Base-by-base conservation (phyloP, 331 rosid species). In the Pyracantha coccinea region DNA sequence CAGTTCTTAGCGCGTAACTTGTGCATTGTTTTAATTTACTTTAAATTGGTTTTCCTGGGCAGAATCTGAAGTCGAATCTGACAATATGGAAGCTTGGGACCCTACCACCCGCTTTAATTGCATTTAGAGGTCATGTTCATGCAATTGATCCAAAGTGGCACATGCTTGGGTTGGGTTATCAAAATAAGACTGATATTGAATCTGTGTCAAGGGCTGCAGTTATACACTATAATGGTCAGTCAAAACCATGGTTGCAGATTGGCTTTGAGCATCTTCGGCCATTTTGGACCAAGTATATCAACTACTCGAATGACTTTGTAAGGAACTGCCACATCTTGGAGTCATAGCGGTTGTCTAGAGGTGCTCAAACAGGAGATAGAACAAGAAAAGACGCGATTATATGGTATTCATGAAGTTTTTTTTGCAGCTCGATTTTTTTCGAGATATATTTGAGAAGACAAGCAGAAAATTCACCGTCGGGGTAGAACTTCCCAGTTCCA, bases 161-260 rank as follows among this genome's bases (percentile, higher is more conserved):
- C 82, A 67, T 95, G 98, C 98, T 95, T 68, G 99, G 99, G 57
- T 88, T 95, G 90, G 99, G 99, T 64, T 95, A 95, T 88, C 99
- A 95, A 84, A 91, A 79, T 76, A 87, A 78, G 62, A 95, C 99
- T 11, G 52, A 71, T 52, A 27, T 95, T 12, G 98, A 90, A 78
- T 78, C 58, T 19, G 87, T 92, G 78, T 84, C 85, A 77, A 84
- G 31, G 64, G 99, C 98, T 74, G 99, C 99, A 33, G 98, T 95
- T 65, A 95, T 95, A 77, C 99, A 95, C 86, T 95, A 86, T 84
- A 95, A 95, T 77, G 99, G 99, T 77, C 99, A 92, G 82, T 93
- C 96, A 44, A 95, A 95, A 83, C 99, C 99, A 6, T 95, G 99
- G 99, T 79, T 95, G 84, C 85, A 88, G 79, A 95, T 95, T 35